Evolutionary conservation across 176 grass and related monocot genomes (phyloP), one percentile per base, ranked within the genome.

Genomic region (Eragrostis curvula): DNA sequence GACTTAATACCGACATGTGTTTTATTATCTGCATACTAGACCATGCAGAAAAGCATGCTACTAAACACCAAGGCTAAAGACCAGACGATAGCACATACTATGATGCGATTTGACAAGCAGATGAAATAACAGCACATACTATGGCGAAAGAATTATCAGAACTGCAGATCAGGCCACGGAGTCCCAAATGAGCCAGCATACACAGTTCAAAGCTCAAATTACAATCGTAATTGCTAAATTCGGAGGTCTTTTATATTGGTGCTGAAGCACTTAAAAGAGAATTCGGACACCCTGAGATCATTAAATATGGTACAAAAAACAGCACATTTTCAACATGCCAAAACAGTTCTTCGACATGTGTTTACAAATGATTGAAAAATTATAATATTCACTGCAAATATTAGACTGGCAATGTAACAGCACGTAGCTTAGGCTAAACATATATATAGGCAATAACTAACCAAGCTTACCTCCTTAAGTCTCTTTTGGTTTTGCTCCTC

Each of bases 381-480:
- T 21, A 53, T 53, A 53, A 53, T 8, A 20, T 53, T 53, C 25
- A 24, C n/a, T 25, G 10, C 2, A 59, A 58, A 3, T 66, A 45
- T 39, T 36, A 36, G 32, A 36, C 25, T 36, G 23, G 52, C 42
- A 20, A 67, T 51, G 17, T 73, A 18, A 71, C 61, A 72, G 10
- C 16, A 78, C 66, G 46, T 70, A 80, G 23, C 25, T 11, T 73
- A 79, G 13, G 57, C 52, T 62, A 75, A 75, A 76, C 25, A 81
- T 77, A 18, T 6, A 14, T 12, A 30, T 7, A 65, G 58, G 72
- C 48, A 82, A 51, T 77, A 75, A 48, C 11, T 32, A 72, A 43
- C 2, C 5, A 56, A 73, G 59, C 51, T 57, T 91, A 99, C 97
- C 97, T 96, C 87, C 28, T 93, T 94, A 70, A 92, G 73, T 69